Percentiles rank a stretch among this genome's conserved stretches.
phyloP scores from a whole-genome alignment of 108 stramenopile species.

The Ochromonas danica region DNA sequence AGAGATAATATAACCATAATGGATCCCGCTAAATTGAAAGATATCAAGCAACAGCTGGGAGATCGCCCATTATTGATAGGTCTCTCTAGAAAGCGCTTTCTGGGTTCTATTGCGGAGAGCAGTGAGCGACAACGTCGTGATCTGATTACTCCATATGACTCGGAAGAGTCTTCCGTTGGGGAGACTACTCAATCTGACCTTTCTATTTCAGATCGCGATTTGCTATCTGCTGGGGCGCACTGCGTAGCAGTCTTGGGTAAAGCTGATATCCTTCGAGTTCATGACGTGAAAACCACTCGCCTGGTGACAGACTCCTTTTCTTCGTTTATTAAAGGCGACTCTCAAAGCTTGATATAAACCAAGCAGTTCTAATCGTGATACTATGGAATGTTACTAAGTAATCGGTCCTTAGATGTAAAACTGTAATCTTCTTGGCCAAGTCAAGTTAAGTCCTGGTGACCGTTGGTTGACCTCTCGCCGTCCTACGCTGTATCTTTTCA shows the following conservation, averaged over 20 bases:
- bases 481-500: no score
- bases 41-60: conserved; percentile 44
- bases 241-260: conserved; percentile 54
- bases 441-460: no score
- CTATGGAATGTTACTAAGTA: no score
- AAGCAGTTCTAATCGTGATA: no score
- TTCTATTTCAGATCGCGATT: conserved; percentile 69
- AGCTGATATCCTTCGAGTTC: conserved; percentile 81
- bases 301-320: neutral
- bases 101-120: conserved; percentile 67
- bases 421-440: no score
- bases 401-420: no score
- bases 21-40: conserved; percentile 48
- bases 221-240: conserved; percentile 74
- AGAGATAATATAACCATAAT: conserved; percentile 73
- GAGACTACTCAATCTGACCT: conserved; percentile 39
- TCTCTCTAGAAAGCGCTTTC: conserved; percentile 87
- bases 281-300: conserved; percentile 71
- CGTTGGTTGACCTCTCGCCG: no score
- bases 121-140: neutral
- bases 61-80: conserved; percentile 75
- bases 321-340: no score
- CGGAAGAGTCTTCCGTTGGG: no score
- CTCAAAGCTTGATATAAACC: no score
- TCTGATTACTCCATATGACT: neutral